phyloP scores from a whole-genome alignment of 306 rosid species.

The Glycine tomentella region DNA sequence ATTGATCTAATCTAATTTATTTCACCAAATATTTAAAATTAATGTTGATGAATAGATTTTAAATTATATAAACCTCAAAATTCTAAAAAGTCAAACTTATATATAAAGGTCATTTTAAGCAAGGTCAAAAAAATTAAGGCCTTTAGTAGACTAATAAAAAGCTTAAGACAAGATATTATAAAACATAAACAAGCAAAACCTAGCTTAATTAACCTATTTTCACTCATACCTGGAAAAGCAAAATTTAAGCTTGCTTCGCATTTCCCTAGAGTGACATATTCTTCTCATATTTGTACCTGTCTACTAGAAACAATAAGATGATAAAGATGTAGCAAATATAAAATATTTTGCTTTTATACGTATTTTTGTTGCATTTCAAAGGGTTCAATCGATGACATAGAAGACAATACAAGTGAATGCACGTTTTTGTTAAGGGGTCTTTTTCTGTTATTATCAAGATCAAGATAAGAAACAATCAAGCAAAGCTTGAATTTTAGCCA shows the following conservation, averaged over 20 bases:
- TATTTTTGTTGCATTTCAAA: neutral
- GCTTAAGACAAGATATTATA: too few species aligned
- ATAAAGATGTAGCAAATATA: too few species aligned
- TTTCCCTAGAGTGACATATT: too few species aligned
- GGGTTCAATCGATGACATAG: constrained; percentile 3
- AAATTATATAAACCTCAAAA: neutral
- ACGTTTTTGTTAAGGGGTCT: neutral
- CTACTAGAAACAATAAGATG: too few species aligned
- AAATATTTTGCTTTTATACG: neutral
- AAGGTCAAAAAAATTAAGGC: too few species aligned
- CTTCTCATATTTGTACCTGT: too few species aligned
- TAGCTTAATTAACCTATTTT: neutral
- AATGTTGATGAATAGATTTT: neutral
- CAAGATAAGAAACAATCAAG: neutral
- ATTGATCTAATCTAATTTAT: too few species aligned
- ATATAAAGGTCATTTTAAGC: neutral
- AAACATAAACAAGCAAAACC: neutral
- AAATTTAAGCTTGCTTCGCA: neutral
- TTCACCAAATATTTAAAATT: neutral
- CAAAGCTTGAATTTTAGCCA: neutral
- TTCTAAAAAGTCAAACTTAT: too few species aligned
- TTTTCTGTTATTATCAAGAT: neutral
- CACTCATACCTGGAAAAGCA: too few species aligned
- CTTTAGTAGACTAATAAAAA: too few species aligned
- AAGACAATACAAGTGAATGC: neutral